Conservation (phyloP, 2,329 filamentous ascomycete genomes). For the Lanzia echinophila region DNA sequence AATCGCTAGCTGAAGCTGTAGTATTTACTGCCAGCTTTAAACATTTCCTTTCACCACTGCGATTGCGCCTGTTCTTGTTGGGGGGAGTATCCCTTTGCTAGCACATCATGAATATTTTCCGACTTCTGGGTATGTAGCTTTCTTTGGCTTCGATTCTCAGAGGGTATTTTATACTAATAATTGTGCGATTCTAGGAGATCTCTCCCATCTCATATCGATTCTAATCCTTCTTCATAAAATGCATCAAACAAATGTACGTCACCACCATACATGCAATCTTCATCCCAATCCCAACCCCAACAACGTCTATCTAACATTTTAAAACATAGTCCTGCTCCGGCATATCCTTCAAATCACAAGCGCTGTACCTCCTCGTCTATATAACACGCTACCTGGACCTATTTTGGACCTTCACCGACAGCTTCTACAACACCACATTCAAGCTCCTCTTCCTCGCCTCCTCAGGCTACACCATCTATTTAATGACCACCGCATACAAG, state of each 20-base stretch:
- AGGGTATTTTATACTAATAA: constrained; percentile 6
- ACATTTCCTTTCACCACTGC: neutral
- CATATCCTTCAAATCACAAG: constrained; percentile 98
- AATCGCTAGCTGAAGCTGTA: neutral
- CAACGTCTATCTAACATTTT: constrained; percentile 1
- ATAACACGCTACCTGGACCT: constrained; percentile 89
- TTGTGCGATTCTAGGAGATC: constrained; percentile 58
- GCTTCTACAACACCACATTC: constrained; percentile 85
- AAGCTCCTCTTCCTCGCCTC: constrained; percentile 91
- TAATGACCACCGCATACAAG: constrained; percentile 97
- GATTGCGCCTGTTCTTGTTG: constrained; percentile 1
- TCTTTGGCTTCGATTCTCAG: neutral
- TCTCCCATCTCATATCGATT: constrained; percentile 92
- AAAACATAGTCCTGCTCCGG: constrained; percentile 57
- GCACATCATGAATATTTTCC: constrained; percentile 61
- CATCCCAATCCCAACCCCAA: neutral
- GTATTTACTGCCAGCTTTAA: neutral
- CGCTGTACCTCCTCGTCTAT: constrained; percentile 90
- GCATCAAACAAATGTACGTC: constrained; percentile 76
- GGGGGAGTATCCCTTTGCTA: constrained; percentile 11
- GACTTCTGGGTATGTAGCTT: constrained; percentile 49
- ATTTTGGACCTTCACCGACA: constrained; percentile 68
- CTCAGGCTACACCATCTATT: constrained; percentile 90
- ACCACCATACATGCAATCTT: neutral
- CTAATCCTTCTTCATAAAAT: constrained; percentile 96